Evolutionary conservation across 1,284 basidiomycete species (phyloP).

Genomic region (Apiotrichum laibachii): DNA sequence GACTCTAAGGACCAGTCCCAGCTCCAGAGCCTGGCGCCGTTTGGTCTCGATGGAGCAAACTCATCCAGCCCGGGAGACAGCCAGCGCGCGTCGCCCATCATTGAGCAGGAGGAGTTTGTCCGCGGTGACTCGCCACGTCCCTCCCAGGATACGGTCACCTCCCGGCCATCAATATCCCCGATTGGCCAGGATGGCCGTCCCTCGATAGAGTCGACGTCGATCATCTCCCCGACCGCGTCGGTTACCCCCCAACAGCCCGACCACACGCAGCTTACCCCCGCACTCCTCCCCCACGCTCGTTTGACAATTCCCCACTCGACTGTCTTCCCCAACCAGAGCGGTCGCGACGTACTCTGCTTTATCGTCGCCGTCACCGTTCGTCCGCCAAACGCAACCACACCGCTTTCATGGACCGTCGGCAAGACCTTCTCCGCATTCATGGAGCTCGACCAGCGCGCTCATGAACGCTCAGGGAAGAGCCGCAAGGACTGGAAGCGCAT

Average conservation of each 20-base stretch:
- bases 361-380: conserved; percentile 44
- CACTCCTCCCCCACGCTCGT: conserved; percentile 44
- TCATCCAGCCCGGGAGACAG: conserved; percentile 12
- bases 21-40: not conserved
- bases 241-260: conserved; percentile 17
- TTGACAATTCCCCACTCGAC: conserved; percentile 46
- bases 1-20: conserved; percentile 30
- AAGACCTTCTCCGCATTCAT: conserved; percentile 91
- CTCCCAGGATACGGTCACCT: conserved; percentile 28
- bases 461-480: conserved; percentile 59
- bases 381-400: conserved; percentile 41
- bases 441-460: conserved; percentile 64
- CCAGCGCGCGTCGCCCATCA: conserved; percentile 17
- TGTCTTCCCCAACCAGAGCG: conserved; percentile 44
- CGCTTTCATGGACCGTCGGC: conserved; percentile 79
- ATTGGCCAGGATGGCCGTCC: conserved; percentile 6
- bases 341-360: conserved; percentile 50
- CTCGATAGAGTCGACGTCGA: conserved; percentile 14
- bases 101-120: conserved; percentile 15
- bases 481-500: conserved; percentile 69
- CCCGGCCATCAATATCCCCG: conserved; percentile 12
- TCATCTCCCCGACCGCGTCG: not conserved
- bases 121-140: conserved; percentile 14
- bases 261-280: conserved; percentile 28
- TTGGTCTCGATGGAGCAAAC: not conserved